Percentiles rank a stretch among this genome's conserved stretches.
These are phyloP conservation scores for Basipetospora chlamydospora DNA, from an alignment of 2,329 filamentous ascomycete genomes.

Conservation along the genomic window DNA sequence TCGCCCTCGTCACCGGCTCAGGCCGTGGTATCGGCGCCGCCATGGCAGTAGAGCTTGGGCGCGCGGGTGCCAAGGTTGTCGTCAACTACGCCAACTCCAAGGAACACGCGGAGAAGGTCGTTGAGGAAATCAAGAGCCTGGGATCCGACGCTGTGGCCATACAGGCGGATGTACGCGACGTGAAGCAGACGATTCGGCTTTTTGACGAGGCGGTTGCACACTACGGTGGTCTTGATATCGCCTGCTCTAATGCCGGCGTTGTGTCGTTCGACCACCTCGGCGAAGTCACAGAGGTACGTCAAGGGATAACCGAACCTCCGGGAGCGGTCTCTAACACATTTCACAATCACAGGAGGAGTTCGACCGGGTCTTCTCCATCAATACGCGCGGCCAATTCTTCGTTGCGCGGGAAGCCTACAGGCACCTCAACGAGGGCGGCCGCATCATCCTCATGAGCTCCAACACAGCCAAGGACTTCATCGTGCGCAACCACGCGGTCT, in stretches of 20 bases:
- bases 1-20: conserved; percentile 48
- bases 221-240: conserved; percentile 53
- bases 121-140: conserved; percentile 37
- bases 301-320: neutral
- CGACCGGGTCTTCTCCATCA: conserved; percentile 57
- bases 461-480: conserved; percentile 52
- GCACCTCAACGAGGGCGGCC: conserved; percentile 52
- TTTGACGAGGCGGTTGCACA: conserved; percentile 50
- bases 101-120: conserved; percentile 39
- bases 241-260: conserved; percentile 58
- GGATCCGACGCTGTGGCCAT: conserved; percentile 41
- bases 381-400: conserved; percentile 60
- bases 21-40: conserved; percentile 53
- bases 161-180: conserved; percentile 49
- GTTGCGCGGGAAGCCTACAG: conserved; percentile 62
- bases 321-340: conserved; percentile 40
- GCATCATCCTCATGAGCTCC: conserved; percentile 58
- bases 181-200: conserved; percentile 42
- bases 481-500: conserved; percentile 54
- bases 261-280: neutral
- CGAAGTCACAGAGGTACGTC: neutral
- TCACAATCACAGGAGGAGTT: conserved; percentile 55
- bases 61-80: conserved; percentile 47
- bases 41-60: conserved; percentile 52
- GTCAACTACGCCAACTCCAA: conserved; percentile 51